Base-by-base conservation (phyloP, 257 asterid genomes). In the Plantago ovata region DNA sequence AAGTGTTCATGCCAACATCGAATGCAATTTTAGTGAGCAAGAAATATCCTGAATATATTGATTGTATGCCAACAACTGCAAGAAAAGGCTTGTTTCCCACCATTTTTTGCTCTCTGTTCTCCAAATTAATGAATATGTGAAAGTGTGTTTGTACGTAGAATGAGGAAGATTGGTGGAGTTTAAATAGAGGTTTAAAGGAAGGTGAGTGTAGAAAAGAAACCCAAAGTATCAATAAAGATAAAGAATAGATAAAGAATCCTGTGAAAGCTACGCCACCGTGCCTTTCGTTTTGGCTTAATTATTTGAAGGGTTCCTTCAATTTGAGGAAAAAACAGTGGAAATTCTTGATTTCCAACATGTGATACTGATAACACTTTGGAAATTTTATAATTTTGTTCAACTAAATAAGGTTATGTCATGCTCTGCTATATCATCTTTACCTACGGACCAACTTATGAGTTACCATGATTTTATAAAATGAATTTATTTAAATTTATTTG, bases 1-100 rank as follows among this genome's bases (percentile, higher is more conserved):
- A 86, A 38, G 97, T 70, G 55, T 77, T 86, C 95, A 86, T 86
- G 3, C 97, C 97, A 19, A 76, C 93, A 58, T 82, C 87, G 13
- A 89, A 82, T 8, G 97, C 95, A 63, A 82, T 77, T 72, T 86
- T 89, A 0, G 97, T 78, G 10, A 89, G 81, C 75, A 89, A 60
- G 86, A 86, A 86, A 75, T 84, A 82, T 16, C 86, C 95, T 0
- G 95, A 86, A 39, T 89, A 89, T 0, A 84, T 69, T 6, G 66
- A 18, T 46, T 89, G 88, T 72, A 84, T 75, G 0, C 61, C 50
- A 23, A 84, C 2, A 45, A 86, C 80, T 14, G 71, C 94, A 36
- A 76, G 14, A 24, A 66, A 56, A 3, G 76, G 61, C 58, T 74
- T 81, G 53, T 70, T 75, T 62, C 14, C 81, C 46, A 38, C 87